phyloP scores from a whole-genome alignment of 257 asterid genomes.

The Nicotiana paniculata region DNA sequence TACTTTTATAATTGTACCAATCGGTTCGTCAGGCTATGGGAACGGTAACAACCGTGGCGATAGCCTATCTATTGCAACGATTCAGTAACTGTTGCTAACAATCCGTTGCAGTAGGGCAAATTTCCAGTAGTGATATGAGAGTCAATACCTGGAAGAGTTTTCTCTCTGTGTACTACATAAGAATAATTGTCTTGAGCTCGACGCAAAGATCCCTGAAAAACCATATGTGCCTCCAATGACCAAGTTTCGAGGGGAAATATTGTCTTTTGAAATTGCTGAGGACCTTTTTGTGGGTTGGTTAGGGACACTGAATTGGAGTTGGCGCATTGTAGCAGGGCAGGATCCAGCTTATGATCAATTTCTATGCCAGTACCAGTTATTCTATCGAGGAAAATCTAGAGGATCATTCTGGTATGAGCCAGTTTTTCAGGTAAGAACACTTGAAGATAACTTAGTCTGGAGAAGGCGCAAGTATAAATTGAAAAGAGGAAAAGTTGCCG shows the following conservation, averaged over 20 bases:
- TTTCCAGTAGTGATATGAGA: too few species aligned
- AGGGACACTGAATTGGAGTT: slow-evolving; percentile 77
- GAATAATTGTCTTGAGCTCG: slow-evolving; percentile 73
- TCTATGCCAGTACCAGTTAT: slow-evolving; percentile 90
- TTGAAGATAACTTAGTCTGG: slow-evolving; percentile 68
- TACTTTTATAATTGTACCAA: too few species aligned
- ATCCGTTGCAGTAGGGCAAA: too few species aligned
- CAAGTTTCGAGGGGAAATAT: slow-evolving; percentile 45
- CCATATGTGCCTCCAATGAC: slow-evolving; percentile 60
- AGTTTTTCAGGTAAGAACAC: slow-evolving; percentile 65
- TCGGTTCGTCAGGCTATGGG: too few species aligned
- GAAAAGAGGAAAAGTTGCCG: slow-evolving; percentile 57
- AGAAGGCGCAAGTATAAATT: slow-evolving; percentile 79
- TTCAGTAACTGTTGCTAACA: too few species aligned
- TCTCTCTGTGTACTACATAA: slow-evolving; percentile 80
- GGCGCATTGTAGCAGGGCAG: slow-evolving; percentile 94
- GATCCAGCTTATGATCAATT: slow-evolving; percentile 96
- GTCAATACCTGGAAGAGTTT: slow-evolving; percentile 66
- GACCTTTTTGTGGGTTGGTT: slow-evolving; percentile 91
- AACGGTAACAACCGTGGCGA: too few species aligned
- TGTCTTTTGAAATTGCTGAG: slow-evolving; percentile 66
- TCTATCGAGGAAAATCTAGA: slow-evolving; percentile 76
- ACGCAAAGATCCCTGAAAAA: slow-evolving; percentile 72
- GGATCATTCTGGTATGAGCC: slow-evolving; percentile 98
- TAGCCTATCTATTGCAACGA: too few species aligned